These are phyloP conservation scores for Tulasnella sp. DNA, from an alignment of 768 basidiomycete genomes.

Conservation along the genomic window DNA sequence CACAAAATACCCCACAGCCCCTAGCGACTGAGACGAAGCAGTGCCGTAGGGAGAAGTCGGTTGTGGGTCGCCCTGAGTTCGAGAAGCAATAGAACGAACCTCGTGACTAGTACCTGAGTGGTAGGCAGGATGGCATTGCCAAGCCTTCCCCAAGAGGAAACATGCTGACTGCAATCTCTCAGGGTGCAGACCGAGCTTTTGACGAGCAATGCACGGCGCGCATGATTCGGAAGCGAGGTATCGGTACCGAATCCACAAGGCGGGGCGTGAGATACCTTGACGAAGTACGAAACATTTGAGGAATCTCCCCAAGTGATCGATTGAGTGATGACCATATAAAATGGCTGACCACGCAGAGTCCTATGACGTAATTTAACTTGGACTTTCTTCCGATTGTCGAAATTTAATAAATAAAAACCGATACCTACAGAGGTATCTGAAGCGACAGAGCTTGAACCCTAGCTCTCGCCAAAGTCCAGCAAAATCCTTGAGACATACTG, in stretches of 20 bases:
- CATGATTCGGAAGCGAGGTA: not conserved
- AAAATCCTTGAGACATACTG: too few relatives aligned
- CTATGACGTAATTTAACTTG: too few relatives aligned
- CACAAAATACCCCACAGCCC: not conserved
- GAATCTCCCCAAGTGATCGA: too few relatives aligned
- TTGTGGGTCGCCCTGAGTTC: not conserved
- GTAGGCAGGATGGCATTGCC: not conserved
- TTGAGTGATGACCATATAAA: too few relatives aligned
- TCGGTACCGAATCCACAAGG: not conserved
- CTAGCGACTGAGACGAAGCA: not conserved
- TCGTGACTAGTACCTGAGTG: not conserved
- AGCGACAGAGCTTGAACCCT: too few relatives aligned
- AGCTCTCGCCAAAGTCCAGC: too few relatives aligned
- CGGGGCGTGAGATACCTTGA: not conserved
- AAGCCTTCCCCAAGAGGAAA: not conserved
- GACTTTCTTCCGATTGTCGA: too few relatives aligned
- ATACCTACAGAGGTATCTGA: too few relatives aligned
- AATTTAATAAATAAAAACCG: too few relatives aligned
- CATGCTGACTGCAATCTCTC: not conserved
- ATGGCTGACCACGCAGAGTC: too few relatives aligned
- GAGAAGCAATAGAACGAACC: not conserved
- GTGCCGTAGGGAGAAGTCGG: not conserved
- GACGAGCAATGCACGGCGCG: not conserved
- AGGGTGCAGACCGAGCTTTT: not conserved
- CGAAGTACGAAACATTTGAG: too few relatives aligned